Percentiles rank a stretch among this genome's conserved stretches.
Evolutionary conservation across 306 rosid genomes (phyloP).

Genomic region (Quercus aquifolioides): DNA sequence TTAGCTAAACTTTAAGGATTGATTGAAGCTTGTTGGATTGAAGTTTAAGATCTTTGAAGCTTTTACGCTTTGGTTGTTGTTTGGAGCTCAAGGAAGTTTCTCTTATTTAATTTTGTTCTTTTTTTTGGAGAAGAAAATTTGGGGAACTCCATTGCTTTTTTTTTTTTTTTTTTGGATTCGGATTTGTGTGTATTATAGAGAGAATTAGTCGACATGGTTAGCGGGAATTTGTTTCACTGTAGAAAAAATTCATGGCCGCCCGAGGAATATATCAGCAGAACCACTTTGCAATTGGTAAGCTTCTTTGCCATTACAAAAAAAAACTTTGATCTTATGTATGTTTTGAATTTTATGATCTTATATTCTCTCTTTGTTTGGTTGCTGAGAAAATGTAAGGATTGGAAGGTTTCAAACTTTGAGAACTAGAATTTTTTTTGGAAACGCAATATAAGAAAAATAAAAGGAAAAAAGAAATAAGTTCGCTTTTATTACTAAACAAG

Average conservation of each 20-base stretch:
- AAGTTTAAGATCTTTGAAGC: not conserved
- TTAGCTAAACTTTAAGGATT: too few species aligned
- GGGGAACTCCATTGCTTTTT: not conserved
- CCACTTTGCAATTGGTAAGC: slow-evolving; percentile 75
- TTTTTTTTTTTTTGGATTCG: not conserved
- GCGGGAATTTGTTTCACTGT: slow-evolving; percentile 63
- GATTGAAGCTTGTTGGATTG: not conserved
- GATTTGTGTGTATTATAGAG: slow-evolving; percentile 1
- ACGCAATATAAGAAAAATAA: not conserved
- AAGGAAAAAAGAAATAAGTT: not conserved
- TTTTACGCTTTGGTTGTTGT: slow-evolving; percentile 21
- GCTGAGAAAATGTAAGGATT: slow-evolving; percentile 7
- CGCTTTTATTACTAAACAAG: not conserved
- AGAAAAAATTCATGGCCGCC: slow-evolving; percentile 98
- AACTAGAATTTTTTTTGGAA: slow-evolving; percentile 1
- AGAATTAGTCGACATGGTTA: slow-evolving; percentile 51
- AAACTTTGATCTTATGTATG: not conserved
- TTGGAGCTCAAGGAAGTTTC: slow-evolving; percentile 13
- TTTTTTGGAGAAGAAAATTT: not conserved
- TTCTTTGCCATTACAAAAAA: not conserved
- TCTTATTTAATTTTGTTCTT: not conserved
- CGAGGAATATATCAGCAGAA: slow-evolving; percentile 72
- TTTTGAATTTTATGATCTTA: not conserved
- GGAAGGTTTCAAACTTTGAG: not conserved
- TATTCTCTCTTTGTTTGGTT: slow-evolving; percentile 11